Conservation (phyloP, 257 asterid species). For the Scutellaria galericulata region DNA sequence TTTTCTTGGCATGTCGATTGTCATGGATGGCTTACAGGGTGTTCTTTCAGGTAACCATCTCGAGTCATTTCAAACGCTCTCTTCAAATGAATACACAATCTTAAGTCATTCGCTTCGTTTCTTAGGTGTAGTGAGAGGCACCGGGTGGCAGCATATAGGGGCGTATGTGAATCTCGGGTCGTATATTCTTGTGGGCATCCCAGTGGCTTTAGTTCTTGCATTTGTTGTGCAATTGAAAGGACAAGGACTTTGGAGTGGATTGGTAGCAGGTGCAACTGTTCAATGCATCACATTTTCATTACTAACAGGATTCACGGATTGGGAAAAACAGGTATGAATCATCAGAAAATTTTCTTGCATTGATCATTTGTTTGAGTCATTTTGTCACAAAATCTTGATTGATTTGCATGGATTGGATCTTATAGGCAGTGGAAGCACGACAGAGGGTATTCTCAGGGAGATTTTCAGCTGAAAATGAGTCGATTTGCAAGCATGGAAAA, state of each 20-base stretch:
- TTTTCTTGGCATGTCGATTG: constrained; percentile 58
- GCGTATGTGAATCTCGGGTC: constrained; percentile 63
- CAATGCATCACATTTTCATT: constrained; percentile 44
- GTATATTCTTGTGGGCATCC: constrained; percentile 53
- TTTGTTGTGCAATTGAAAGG: constrained; percentile 55
- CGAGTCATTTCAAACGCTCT: too few species aligned
- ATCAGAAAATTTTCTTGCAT: background rate
- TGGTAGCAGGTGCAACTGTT: constrained; percentile 49
- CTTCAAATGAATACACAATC: background rate
- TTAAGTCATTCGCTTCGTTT: background rate
- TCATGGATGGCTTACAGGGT: constrained; percentile 65
- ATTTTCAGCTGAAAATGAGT: constrained; percentile 20
- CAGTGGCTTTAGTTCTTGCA: constrained; percentile 47
- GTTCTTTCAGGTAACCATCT: constrained; percentile 59
- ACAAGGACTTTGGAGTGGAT: constrained; percentile 60
- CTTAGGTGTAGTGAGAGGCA: constrained; percentile 70
- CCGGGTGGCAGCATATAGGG: constrained; percentile 62
- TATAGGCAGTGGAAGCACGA: constrained; percentile 58
- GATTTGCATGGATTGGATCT: constrained; percentile 22
- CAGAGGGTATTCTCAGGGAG: constrained; percentile 44
- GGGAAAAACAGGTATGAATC: constrained; percentile 51
- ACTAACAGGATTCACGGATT: constrained; percentile 44
- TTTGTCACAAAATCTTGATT: background rate
- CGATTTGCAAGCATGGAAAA: constrained; percentile 28
- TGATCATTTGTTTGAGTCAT: background rate